Evolutionary conservation across 345 rosid genomes (phyloP).

Genomic region (Eucalyptus decipiens): DNA sequence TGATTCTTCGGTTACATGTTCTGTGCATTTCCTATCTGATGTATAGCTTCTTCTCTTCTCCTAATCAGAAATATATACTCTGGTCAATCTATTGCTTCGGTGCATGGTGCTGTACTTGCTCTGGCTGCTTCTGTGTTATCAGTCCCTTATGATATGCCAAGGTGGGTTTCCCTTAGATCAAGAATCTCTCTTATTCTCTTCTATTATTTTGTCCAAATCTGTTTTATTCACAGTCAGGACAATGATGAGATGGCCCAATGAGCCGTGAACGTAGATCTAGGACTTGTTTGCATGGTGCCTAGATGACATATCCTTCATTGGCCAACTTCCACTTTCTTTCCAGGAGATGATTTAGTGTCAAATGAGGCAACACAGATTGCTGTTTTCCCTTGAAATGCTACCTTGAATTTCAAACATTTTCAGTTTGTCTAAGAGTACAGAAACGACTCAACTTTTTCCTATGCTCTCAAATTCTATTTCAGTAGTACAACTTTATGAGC

Average conservation of each 20-base stretch:
- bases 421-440: not conserved
- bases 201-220: not conserved
- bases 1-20: not conserved
- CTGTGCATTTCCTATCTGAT: not conserved
- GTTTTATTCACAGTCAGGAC: not conserved
- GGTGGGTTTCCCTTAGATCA: conserved; percentile 28
- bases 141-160: conserved; percentile 97
- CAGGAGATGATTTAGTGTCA: not conserved
- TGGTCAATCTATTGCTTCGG: conserved; percentile 37
- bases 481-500: not conserved
- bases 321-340: not conserved
- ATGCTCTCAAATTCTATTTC: not conserved
- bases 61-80: conserved; percentile 40
- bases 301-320: not conserved
- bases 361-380: not conserved
- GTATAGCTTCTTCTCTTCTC: not conserved
- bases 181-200: not conserved
- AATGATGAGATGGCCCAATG: not conserved
- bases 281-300: not conserved
- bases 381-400: not conserved
- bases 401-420: not conserved
- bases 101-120: conserved; percentile 95
- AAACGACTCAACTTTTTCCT: not conserved
- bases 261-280: not conserved
- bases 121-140: conserved; percentile 92